A percentile compares a stretch with the other conserved stretches of the same genome.
phyloP scores from a whole-genome alignment of 2,329 filamentous ascomycete genomes.

The Microcera coccophila region DNA sequence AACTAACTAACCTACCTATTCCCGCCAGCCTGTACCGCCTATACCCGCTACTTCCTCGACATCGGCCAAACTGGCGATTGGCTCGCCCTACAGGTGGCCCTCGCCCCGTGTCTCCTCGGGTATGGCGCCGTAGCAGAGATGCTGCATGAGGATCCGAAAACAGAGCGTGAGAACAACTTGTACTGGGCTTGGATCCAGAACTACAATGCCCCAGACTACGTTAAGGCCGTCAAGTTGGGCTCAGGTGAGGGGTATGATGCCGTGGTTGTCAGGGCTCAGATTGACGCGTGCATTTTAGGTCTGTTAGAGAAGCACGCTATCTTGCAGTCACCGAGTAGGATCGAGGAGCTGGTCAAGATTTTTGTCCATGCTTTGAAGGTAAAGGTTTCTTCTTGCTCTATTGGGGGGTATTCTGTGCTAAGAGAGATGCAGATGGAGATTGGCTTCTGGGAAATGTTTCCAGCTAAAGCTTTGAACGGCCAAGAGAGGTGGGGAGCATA shows the following conservation, averaged over 20 bases:
- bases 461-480: conserved; percentile 22
- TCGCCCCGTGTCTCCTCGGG: conserved; percentile 85
- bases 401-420: conserved; percentile 1
- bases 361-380: conserved; percentile 87
- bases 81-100: conserved; percentile 77
- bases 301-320: conserved; percentile 71
- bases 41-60: conserved; percentile 83
- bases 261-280: conserved; percentile 1
- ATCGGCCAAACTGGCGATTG: conserved; percentile 84
- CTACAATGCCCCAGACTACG: conserved; percentile 78
- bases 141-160: conserved; percentile 60
- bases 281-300: conserved; percentile 42
- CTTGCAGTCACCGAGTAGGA: conserved; percentile 67
- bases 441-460: conserved; percentile 54
- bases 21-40: conserved; percentile 66
- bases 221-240: conserved; percentile 65
- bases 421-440: conserved; percentile 46
- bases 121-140: conserved; percentile 76
- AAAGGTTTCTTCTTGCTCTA: conserved; percentile 22
- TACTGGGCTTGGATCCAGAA: conserved; percentile 94
- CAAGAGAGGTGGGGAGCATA: not conserved
- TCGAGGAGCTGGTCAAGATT: conserved; percentile 79
- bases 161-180: conserved; percentile 59
- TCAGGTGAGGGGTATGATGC: conserved; percentile 47
- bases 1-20: not conserved